Evolutionary conservation across 352 stramenopile genomes (phyloP), one percentile per base, ranked within the genome.

Genomic region (Detonula confervacea): DNA sequence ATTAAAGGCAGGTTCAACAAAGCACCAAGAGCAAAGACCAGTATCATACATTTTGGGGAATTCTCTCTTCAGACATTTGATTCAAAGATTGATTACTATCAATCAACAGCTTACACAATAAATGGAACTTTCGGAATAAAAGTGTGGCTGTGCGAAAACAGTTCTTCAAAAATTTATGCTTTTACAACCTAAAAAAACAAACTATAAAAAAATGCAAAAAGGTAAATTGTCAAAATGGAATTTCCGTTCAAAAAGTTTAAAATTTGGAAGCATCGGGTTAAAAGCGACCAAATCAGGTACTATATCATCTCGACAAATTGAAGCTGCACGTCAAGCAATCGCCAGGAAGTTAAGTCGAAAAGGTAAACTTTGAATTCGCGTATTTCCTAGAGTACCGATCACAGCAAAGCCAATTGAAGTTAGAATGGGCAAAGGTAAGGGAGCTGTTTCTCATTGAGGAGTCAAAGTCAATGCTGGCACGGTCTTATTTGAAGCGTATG

Each of bases 191-290:
- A 77, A 74, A 66, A 75, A 68, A 79, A 72, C 18, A 39, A 71
- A 73, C 29, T 79, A 75, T 47, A 64, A 67, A 79, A 73, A 79
- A 75, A 35, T 62, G 46, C 37, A 65, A 79, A 71, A 75, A 79
- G 39, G 55, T 20, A 77, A 27, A 56, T 46, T 77, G 18, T 18
- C 30, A 70, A 67, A 77, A 77, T 29, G 59, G 49, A 63, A 54
- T 14, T 60, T 55, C 35, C 51, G 62, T 46, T 69, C 62, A 49
- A 72, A 30, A 16, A 59, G 44, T 61, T n/a, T 73, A 25, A 47
- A 52, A 33, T 65, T 65, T 55, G 64, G 64, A 25, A 39, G 7
- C 24, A 65, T 73, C 55, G 64, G 64, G 22, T 55, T 73, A 65
- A 73, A 73, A 73, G 64, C 64, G n/a, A 27, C 24, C 11, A 25